Percentiles rank a stretch among this genome's conserved stretches.
phyloP scores from a whole-genome alignment of 2,329 filamentous ascomycete species.

The Pseudogymnoascus sp. region DNA sequence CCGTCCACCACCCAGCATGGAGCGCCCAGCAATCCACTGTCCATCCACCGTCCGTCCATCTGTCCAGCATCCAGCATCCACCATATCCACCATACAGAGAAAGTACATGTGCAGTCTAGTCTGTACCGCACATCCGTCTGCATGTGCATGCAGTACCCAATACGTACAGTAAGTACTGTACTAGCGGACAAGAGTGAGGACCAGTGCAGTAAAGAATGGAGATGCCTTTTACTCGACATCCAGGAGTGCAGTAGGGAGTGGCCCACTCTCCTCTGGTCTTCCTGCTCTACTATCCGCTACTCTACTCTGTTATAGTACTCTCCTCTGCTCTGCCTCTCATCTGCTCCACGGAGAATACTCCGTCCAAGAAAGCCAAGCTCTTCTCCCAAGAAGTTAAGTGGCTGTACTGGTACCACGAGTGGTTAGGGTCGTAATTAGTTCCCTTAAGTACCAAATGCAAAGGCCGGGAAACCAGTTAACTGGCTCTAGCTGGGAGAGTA shows the following conservation, averaged over 20 bases:
- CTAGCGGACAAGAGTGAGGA: background rate
- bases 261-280: background rate
- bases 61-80: background rate
- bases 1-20: background rate
- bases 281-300: background rate
- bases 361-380: background rate
- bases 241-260: background rate
- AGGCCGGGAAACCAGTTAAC: background rate
- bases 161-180: background rate
- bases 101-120: background rate
- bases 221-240: background rate
- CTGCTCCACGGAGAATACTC: background rate
- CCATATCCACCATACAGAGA: background rate
- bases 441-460: background rate
- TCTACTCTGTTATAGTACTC: background rate
- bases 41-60: background rate
- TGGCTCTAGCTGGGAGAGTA: background rate
- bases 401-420: background rate
- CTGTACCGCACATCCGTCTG: conserved; percentile 2
- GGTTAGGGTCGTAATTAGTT: background rate
- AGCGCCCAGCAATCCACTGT: background rate
- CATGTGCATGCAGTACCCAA: conserved; percentile 7
- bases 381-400: background rate
- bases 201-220: background rate
- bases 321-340: background rate